These are phyloP conservation scores for Monilinia fructigena DNA, from an alignment of 2,329 filamentous ascomycete species.

Conservation along the genomic window DNA sequence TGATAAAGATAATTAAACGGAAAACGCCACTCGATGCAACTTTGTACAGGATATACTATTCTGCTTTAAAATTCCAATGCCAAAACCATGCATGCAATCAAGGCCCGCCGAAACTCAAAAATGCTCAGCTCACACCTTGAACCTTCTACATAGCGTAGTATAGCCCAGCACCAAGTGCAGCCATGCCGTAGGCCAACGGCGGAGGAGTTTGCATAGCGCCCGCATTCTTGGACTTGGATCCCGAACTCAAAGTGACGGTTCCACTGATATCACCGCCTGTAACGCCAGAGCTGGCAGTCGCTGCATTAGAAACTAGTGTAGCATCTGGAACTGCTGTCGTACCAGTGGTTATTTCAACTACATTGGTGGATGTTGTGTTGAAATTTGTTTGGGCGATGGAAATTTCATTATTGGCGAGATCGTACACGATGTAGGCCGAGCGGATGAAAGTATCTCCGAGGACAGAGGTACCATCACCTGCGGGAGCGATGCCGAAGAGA, in stretches of 20 bases:
- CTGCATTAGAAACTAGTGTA: constrained; percentile 49
- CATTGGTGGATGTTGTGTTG: constrained; percentile 51
- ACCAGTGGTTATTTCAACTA: constrained; percentile 56
- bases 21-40: constrained; percentile 1
- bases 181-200: constrained; percentile 30
- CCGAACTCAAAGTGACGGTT: constrained; percentile 23
- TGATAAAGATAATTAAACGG: too few species aligned
- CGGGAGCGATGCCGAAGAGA: constrained; percentile 65
- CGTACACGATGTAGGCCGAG: constrained; percentile 74
- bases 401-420: constrained; percentile 69
- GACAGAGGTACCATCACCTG: constrained; percentile 55
- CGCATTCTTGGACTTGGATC: constrained; percentile 27
- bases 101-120: background rate
- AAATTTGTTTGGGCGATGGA: constrained; percentile 67
- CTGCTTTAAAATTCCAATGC: background rate
- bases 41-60: background rate
- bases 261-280: constrained; percentile 25
- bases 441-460: constrained; percentile 74
- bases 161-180: constrained; percentile 32
- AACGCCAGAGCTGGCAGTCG: constrained; percentile 46
- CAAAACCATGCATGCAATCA: background rate
- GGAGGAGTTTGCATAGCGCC: constrained; percentile 25
- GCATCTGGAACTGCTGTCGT: constrained; percentile 54
- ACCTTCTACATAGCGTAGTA: constrained; percentile 28
- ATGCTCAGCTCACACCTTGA: background rate